phyloP scores from a whole-genome alignment of 495 filamentous ascomycete genomes.

The Pseudotulostoma volvatum region DNA sequence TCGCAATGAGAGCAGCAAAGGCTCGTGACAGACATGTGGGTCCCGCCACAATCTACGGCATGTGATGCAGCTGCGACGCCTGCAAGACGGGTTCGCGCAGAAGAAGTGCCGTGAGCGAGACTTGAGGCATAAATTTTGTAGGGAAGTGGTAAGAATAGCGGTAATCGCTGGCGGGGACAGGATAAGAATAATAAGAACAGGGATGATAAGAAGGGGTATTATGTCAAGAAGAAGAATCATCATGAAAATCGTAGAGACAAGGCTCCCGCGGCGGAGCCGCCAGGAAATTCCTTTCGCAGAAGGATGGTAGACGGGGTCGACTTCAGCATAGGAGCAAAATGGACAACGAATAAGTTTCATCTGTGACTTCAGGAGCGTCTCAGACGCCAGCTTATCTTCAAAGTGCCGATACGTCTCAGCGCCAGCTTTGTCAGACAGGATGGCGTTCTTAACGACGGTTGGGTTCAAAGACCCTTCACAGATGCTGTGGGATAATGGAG shows the following conservation, averaged over 20 bases:
- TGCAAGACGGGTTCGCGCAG: conserved; percentile 53
- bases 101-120: conserved; percentile 52
- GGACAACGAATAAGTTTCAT: conserved; percentile 73
- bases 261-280: conserved; percentile 36
- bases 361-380: conserved; percentile 50
- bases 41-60: conserved; percentile 52
- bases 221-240: conserved; percentile 27
- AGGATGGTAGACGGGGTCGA: conserved; percentile 60
- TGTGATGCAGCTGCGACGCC: conserved; percentile 55
- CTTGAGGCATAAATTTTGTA: conserved; percentile 46
- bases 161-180: conserved; percentile 21
- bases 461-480: conserved; percentile 60
- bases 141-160: conserved; percentile 32
- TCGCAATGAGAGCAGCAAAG: conserved; percentile 51
- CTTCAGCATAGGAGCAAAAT: conserved; percentile 81
- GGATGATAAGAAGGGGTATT: conserved; percentile 35
- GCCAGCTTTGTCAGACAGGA: conserved; percentile 50
- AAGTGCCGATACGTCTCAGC: conserved; percentile 51
- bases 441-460: conserved; percentile 50
- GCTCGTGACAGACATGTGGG: conserved; percentile 50
- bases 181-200: conserved; percentile 29
- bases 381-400: conserved; percentile 57
- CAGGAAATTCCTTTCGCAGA: conserved; percentile 20
- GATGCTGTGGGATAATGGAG: conserved; percentile 42
- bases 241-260: conserved; percentile 20